These are phyloP conservation scores for Rhynchosporium graminicola DNA, from an alignment of 2,329 filamentous ascomycete species.

Conservation along the genomic window DNA sequence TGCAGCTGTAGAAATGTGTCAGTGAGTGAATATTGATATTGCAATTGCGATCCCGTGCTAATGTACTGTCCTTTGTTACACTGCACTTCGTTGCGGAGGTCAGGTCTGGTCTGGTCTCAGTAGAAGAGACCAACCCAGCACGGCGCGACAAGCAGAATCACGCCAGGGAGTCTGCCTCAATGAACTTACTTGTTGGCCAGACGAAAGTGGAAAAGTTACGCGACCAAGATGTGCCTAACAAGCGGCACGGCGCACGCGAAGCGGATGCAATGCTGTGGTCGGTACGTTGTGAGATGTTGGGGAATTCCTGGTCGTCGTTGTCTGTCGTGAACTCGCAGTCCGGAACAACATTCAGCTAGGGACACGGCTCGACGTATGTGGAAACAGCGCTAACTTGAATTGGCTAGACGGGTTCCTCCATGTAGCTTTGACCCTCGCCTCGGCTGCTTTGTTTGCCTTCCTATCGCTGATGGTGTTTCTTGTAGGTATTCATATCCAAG, in stretches of 20 bases:
- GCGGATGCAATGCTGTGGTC: constrained; percentile 10
- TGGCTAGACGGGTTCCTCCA: too few relatives aligned
- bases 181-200: constrained; percentile 30
- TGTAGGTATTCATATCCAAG: too few relatives aligned
- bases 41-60: constrained; percentile 20
- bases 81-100: constrained; percentile 5
- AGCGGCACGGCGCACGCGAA: constrained; percentile 14
- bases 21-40: constrained; percentile 30
- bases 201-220: constrained; percentile 20
- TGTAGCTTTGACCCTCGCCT: not conserved
- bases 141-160: constrained; percentile 10
- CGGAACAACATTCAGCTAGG: not conserved
- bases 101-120: not conserved
- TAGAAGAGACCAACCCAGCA: constrained; percentile 18
- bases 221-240: constrained; percentile 20
- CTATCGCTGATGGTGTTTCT: too few relatives aligned
- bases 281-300: not conserved
- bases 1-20: constrained; percentile 26
- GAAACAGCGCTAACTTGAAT: not conserved
- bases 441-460: constrained; percentile 1
- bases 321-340: constrained; percentile 2
- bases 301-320: not conserved
- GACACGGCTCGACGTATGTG: too few relatives aligned
- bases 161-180: constrained; percentile 32
- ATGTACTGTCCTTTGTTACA: constrained; percentile 2